Conservation (phyloP, 1,284 basidiomycete genomes). For the Boletus mariae region DNA sequence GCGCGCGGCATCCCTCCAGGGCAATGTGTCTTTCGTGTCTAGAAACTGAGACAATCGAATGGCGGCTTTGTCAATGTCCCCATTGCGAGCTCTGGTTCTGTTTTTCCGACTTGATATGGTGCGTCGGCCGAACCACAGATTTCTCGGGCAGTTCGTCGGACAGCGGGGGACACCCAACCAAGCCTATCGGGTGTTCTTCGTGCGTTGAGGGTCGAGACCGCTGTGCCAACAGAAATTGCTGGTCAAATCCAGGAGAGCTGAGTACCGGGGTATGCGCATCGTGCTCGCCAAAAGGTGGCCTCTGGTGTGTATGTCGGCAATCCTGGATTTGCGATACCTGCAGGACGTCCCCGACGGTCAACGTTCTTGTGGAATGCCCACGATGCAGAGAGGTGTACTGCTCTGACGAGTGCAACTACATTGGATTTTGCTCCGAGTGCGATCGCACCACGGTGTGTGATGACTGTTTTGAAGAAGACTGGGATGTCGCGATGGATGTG, state of each 20-base stretch:
- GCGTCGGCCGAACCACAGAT: conserved; percentile 17
- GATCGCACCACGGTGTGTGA: conserved; percentile 21
- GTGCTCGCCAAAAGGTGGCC: conserved; percentile 18
- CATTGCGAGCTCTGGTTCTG: conserved; percentile 23
- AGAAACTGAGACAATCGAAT: background rate
- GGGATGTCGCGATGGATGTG: conserved; percentile 1
- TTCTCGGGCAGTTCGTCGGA: background rate
- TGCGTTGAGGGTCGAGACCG: conserved; percentile 8
- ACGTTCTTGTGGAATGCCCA: conserved; percentile 15
- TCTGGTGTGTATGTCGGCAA: conserved; percentile 22
- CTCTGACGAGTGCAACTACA: conserved; percentile 20
- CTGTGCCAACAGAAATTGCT: conserved; percentile 19
- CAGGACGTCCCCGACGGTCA: conserved; percentile 7
- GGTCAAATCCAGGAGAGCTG: conserved; percentile 11
- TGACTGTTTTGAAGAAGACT: conserved; percentile 3
- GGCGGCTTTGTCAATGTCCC: conserved; percentile 13
- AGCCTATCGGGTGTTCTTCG: conserved; percentile 13
- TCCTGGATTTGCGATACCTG: conserved; percentile 26
- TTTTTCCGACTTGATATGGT: conserved; percentile 23
- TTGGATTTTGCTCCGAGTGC: conserved; percentile 18
- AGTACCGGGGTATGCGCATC: conserved; percentile 10
- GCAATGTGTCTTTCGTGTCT: background rate
- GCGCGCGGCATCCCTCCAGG: conserved; percentile 12
- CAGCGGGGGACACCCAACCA: background rate
- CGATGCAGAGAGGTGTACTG: conserved; percentile 19